A percentile compares a stretch with the other conserved stretches of the same genome.
Evolutionary conservation across 345 rosid genomes (phyloP).

Genomic region (Acer negundo): DNA sequence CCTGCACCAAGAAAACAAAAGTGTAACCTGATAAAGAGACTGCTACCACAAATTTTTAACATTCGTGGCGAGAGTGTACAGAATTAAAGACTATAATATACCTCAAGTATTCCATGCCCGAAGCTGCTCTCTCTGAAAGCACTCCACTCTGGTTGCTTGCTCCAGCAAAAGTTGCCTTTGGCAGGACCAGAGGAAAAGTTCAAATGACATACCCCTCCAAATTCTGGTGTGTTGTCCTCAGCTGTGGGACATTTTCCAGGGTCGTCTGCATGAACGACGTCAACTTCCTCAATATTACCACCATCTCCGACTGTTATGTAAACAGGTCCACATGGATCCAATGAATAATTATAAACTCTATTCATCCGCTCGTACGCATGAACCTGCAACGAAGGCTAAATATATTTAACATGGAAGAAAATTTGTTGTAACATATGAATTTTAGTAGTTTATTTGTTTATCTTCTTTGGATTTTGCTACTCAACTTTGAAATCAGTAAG

Average conservation of each 20-base stretch:
- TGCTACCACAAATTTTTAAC: not conserved
- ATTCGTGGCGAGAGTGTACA: not conserved
- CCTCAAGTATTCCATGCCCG: constrained; percentile 92
- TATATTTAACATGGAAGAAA: not conserved
- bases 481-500: not conserved
- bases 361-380: constrained; percentile 95
- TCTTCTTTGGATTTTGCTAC: not conserved
- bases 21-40: not conserved
- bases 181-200: constrained; percentile 80
- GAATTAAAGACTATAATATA: constrained; percentile 7
- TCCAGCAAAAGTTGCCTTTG: constrained; percentile 83
- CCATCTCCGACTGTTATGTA: constrained; percentile 87
- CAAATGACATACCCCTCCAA: constrained; percentile 65
- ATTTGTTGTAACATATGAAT: not conserved
- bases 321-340: constrained; percentile 76
- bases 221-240: constrained; percentile 59
- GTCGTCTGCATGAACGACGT: constrained; percentile 72
- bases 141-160: constrained; percentile 81
- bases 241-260: constrained; percentile 78
- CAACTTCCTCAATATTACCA: constrained; percentile 81
- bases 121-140: constrained; percentile 92
- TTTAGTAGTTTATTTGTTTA: not conserved
- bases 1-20: constrained; percentile 36
- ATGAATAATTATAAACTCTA: constrained; percentile 68
- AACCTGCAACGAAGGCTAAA: constrained; percentile 44